Percentiles rank a stretch among this genome's conserved stretches.
phyloP scores from a whole-genome alignment of 2,329 filamentous ascomycete genomes.

The Malbranchea cinnamomea region DNA sequence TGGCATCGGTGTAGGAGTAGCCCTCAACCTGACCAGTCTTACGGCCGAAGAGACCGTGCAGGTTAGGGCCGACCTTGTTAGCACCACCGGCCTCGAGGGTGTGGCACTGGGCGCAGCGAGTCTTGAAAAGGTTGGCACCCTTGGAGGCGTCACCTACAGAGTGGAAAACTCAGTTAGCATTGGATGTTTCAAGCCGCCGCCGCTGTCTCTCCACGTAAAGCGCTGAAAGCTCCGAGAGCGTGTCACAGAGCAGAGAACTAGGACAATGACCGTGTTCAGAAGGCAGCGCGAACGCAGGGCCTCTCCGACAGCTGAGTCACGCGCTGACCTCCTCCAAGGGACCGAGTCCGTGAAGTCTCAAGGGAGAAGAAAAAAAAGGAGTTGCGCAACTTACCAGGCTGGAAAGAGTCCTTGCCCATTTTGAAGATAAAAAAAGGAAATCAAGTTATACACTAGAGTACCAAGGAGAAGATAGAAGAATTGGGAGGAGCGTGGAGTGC shows the following conservation, averaged over 20 bases:
- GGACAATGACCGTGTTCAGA: too few species aligned
- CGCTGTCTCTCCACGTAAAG: constrained; percentile 1
- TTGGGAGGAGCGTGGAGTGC: constrained; percentile 17
- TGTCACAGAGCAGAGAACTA: too few species aligned
- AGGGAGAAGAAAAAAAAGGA: too few species aligned
- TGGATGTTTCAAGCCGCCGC: too few species aligned
- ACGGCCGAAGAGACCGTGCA: constrained; percentile 95
- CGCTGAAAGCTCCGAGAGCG: constrained; percentile 2
- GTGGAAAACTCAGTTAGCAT: constrained; percentile 6
- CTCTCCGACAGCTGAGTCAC: too few species aligned
- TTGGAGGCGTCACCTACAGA: constrained; percentile 9
- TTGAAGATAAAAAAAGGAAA: constrained; percentile 15
- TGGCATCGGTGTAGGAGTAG: constrained; percentile 97
- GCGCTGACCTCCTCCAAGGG: too few species aligned
- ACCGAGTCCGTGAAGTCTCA: too few species aligned
- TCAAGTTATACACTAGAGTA: constrained; percentile 17
- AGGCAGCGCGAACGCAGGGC: too few species aligned
- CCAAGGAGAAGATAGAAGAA: constrained; percentile 11
- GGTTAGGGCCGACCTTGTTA: constrained; percentile 97
- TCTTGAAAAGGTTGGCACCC: constrained; percentile 29
- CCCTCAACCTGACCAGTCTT: constrained; percentile 83
- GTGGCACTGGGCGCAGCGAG: constrained; percentile 96
- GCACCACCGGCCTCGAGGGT: constrained; percentile 76
- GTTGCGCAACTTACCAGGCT: constrained; percentile 35
- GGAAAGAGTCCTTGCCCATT: constrained; percentile 32